Percentiles rank a stretch among this genome's conserved stretches.
phyloP scores from a whole-genome alignment of 2,329 filamentous ascomycete genomes.

The Paecilomyces niveus region DNA sequence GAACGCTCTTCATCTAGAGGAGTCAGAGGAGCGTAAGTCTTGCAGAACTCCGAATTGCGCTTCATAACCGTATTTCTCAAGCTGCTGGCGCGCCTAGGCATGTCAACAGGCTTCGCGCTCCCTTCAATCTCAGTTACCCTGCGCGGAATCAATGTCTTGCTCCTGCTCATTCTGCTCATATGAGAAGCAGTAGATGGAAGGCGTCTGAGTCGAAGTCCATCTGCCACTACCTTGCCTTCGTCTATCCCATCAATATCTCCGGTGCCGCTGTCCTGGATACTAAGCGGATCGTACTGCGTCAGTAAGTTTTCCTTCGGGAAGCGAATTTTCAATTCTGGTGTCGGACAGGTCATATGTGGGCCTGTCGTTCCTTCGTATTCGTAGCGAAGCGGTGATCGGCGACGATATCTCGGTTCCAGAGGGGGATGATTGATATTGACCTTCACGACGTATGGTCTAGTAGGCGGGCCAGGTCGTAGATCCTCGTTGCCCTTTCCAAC shows the following conservation, averaged over 20 bases:
- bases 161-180: background rate
- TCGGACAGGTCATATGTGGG: no score
- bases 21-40: no score
- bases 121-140: background rate
- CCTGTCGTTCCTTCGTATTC: no score
- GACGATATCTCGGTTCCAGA: background rate
- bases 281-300: background rate
- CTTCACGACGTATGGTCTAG: background rate
- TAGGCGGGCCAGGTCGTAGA: background rate
- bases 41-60: background rate
- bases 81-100: background rate
- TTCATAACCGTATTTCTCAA: background rate
- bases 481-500: background rate
- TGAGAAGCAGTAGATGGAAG: background rate
- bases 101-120: background rate
- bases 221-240: background rate
- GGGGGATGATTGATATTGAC: background rate
- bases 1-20: no score
- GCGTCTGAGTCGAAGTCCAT: background rate
- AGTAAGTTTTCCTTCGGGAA: no score
- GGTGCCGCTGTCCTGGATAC: background rate
- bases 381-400: background rate
- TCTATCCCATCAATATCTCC: background rate
- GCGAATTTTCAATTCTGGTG: no score
- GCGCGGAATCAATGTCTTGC: background rate